Evolutionary conservation across 306 rosid genomes (phyloP), one percentile per base, ranked within the genome.

Genomic region (Delonix regia): DNA sequence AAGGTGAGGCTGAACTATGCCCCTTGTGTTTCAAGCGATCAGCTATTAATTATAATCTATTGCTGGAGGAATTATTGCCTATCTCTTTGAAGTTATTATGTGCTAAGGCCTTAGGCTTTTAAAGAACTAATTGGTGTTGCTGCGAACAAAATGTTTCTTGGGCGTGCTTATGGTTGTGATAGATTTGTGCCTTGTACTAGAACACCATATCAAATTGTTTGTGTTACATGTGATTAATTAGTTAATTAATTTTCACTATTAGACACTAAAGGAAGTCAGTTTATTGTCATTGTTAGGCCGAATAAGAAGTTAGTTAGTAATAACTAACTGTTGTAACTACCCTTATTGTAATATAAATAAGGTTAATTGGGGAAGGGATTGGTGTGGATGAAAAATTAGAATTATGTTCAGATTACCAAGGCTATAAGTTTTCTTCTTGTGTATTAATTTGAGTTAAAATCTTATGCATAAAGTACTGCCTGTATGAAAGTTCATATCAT

Each of bases 1-100:
- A 92, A 89, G 93, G 99, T 92, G 83, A 76, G 69, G 74, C 44
- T 61, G 55, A 48, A 65, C 57, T 78, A 63, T 18, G 80, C 71
- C 48, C 6, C 70, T 19, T 64, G 18, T 6, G 75, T 81, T 77
- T 44, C 49, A 27, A 66, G 42, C 30, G 45, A 69, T 69, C 38
- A 59, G 55, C 51, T 70, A 78, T 48, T 18, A 60, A 49, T 68
- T 38, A 14, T 73, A 51, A 19, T 21, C 39, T 81, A 51, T 61
- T 51, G 45, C 52, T 49, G 30, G 27, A 24, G 41, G 66, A 30
- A 47, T 69, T 69, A 47, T 65, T 61, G 45, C 33, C 24, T 14
- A 9, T 75, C 64, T 74, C 56, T 81, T 77, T 39, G 68, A 51
- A 41, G 19, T 27, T 55, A 25, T 80, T 67, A 59, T 38, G 71